phyloP scores from a whole-genome alignment of 2,329 filamentous ascomycete species.

The Blastomyces emzantsi region DNA sequence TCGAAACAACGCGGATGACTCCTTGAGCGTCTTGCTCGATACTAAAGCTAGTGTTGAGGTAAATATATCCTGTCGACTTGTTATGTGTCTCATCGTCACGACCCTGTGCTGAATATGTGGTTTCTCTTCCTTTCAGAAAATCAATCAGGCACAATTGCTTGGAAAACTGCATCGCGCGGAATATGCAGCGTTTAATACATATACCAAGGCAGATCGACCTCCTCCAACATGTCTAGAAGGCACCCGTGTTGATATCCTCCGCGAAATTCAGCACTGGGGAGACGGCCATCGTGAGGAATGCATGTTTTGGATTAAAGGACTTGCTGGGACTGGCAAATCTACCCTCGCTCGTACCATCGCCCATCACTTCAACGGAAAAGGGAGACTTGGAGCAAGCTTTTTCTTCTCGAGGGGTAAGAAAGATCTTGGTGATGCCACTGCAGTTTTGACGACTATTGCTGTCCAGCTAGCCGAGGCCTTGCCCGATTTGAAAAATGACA shows the following conservation, averaged over 20 bases:
- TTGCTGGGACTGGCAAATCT: slow-evolving; percentile 30
- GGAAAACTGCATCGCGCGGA: slow-evolving; percentile 2
- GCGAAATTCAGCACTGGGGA: slow-evolving; percentile 19
- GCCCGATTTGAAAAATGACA: slow-evolving; percentile 21
- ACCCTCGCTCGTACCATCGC: slow-evolving; percentile 25
- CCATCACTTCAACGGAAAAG: slow-evolving; percentile 9
- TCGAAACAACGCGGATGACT: slow-evolving; percentile 1
- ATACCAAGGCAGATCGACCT: slow-evolving; percentile 5
- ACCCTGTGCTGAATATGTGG: background rate
- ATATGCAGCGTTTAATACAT: slow-evolving; percentile 4
- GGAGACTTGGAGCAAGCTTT: slow-evolving; percentile 24
- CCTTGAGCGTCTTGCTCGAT: background rate
- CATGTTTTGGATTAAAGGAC: slow-evolving; percentile 28
- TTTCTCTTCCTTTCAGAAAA: background rate
- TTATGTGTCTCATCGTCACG: background rate
- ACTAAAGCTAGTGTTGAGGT: slow-evolving; percentile 4
- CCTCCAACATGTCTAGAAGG: slow-evolving; percentile 16
- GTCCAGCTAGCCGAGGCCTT: slow-evolving; percentile 23
- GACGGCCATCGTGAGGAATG: slow-evolving; percentile 9
- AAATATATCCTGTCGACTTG: background rate
- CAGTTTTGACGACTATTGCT: slow-evolving; percentile 23
- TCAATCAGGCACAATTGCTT: slow-evolving; percentile 4
- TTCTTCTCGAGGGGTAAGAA: slow-evolving; percentile 23
- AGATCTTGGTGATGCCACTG: slow-evolving; percentile 16
- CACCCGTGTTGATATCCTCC: slow-evolving; percentile 19